Conservation (phyloP, 352 stramenopile genomes). For the Poterioochromonas sp. region DNA sequence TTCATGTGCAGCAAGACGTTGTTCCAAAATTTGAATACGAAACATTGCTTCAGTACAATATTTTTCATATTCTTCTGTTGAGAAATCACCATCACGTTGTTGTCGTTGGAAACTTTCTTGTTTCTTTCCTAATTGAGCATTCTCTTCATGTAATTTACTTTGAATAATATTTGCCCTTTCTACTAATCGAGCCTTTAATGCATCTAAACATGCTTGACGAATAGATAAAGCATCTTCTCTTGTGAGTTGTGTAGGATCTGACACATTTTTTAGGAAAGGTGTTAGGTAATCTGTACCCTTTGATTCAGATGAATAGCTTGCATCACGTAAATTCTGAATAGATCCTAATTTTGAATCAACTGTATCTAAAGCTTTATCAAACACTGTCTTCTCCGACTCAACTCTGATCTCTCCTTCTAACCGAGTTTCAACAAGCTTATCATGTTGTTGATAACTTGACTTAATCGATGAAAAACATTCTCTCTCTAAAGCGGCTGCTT, state of each 20-base stretch:
- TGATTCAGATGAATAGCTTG: conserved; percentile 39
- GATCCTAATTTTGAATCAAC: too few relatives aligned
- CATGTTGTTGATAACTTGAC: conserved; percentile 70
- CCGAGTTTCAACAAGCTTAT: conserved; percentile 74
- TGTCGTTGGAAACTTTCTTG: conserved; percentile 81
- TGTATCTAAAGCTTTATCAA: conserved; percentile 31
- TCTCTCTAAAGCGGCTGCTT: conserved; percentile 55
- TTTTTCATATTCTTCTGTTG: conserved; percentile 78
- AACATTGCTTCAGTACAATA: conserved; percentile 90
- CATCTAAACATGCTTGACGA: conserved; percentile 74
- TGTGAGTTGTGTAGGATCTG: conserved; percentile 54
- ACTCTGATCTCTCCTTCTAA: conserved; percentile 74
- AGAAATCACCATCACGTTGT: conserved; percentile 75
- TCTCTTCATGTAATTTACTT: conserved; percentile 79
- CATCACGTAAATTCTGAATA: conserved; percentile 42
- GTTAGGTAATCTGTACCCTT: conserved; percentile 77
- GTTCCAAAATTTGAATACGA: conserved; percentile 82
- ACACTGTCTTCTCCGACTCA: conserved; percentile 51
- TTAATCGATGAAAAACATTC: conserved; percentile 74
- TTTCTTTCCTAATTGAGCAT: conserved; percentile 71
- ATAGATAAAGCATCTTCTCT: conserved; percentile 71
- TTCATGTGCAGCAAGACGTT: conserved; percentile 77
- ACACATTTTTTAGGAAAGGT: conserved; percentile 75
- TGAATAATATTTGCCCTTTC: conserved; percentile 89
- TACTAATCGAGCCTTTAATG: conserved; percentile 78